These are phyloP conservation scores for Aureobasidium sp. DNA, from an alignment of 2,329 filamentous ascomycete species.

Conservation along the genomic window DNA sequence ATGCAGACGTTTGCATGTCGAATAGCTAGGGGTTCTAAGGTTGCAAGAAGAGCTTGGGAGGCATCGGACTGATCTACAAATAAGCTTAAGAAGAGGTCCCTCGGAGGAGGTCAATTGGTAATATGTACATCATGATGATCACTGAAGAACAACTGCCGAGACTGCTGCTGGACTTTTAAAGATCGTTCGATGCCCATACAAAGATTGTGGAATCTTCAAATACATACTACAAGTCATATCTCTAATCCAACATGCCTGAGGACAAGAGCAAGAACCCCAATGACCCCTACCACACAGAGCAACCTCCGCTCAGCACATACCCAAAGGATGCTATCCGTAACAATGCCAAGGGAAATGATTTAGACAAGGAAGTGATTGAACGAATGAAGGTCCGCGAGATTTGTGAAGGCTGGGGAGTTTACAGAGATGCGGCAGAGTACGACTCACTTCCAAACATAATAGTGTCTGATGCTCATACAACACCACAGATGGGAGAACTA, in stretches of 20 bases:
- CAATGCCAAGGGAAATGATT: conserved; percentile 8
- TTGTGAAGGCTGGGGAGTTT: conserved; percentile 14
- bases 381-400: conserved; percentile 12
- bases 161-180: not conserved
- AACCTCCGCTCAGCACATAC: conserved; percentile 6
- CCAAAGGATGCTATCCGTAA: conserved; percentile 10
- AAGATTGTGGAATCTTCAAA: not conserved
- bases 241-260: conserved; percentile 1
- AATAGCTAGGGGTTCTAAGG: not conserved
- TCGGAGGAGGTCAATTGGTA: not conserved
- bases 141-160: not conserved
- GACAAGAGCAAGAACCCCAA: conserved; percentile 7
- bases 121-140: not conserved
- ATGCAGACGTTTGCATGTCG: not conserved
- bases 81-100: not conserved
- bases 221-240: not conserved
- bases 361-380: conserved; percentile 9
- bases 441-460: not conserved
- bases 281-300: conserved; percentile 7
- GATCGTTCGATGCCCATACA: not conserved
- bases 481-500: conserved; percentile 6
- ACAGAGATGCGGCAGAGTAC: conserved; percentile 15
- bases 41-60: not conserved
- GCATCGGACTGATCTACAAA: not conserved
- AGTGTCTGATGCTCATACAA: not conserved